Evolutionary conservation across 495 filamentous ascomycete species (phyloP).

Genomic region (Neurospora sp.): DNA sequence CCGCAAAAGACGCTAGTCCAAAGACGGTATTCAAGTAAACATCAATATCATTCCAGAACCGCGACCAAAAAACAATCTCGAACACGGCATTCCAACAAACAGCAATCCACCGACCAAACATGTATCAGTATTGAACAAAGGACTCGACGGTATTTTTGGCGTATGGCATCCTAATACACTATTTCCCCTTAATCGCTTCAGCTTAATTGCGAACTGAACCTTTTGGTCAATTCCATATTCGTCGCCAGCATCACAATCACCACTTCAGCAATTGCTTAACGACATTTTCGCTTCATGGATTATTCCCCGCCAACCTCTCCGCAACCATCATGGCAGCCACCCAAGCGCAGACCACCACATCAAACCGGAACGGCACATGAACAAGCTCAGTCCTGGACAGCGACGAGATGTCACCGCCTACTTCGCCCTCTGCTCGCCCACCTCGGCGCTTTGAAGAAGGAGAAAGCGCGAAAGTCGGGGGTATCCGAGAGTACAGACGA

Average conservation of each 20-base stretch:
- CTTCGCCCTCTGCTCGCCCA: conserved; percentile 44
- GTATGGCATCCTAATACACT: background rate
- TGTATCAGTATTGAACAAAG: background rate
- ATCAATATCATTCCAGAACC: background rate
- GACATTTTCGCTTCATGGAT: background rate
- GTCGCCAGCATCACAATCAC: background rate
- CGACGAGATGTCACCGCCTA: conserved; percentile 45
- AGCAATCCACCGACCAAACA: background rate
- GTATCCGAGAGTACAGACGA: background rate
- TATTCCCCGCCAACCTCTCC: background rate
- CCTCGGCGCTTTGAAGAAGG: conserved; percentile 40
- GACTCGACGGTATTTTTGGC: background rate
- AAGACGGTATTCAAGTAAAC: conserved; percentile 14
- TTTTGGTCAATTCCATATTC: background rate
- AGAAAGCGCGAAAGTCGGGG: conserved; percentile 9
- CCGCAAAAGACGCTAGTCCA: conserved; percentile 1
- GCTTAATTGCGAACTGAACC: background rate
- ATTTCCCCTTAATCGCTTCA: background rate
- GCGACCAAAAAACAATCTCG: background rate
- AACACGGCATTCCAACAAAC: background rate
- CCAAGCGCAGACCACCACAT: background rate
- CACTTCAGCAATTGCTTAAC: background rate
- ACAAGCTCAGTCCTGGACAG: conserved; percentile 37
- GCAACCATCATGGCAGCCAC: background rate
- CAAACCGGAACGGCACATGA: background rate